A percentile compares a stretch with the other conserved stretches of the same genome.
Conservation (phyloP, 768 basidiomycete species). For the Exsudoporus frostii region DNA sequence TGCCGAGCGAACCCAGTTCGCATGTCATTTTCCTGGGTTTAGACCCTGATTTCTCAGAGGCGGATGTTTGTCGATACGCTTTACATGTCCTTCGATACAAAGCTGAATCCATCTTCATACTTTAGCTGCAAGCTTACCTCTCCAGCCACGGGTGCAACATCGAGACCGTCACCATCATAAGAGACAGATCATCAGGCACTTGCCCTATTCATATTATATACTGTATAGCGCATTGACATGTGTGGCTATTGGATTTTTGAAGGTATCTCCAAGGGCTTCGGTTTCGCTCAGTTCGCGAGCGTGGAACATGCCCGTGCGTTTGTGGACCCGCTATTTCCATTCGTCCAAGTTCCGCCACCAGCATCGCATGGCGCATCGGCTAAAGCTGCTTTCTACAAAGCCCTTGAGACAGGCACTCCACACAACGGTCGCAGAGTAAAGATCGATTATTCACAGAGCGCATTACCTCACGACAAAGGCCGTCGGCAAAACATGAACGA, state of each 20-base stretch:
- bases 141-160: conserved; percentile 67
- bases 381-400: conserved; percentile 66
- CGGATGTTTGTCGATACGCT: conserved; percentile 68
- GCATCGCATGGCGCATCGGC: conserved; percentile 84
- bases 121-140: conserved; percentile 78
- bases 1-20: conserved; percentile 81
- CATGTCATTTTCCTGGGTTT: conserved; percentile 96
- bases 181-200: conserved; percentile 95
- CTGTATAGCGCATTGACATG: conserved; percentile 71
- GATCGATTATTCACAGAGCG: conserved; percentile 92
- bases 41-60: conserved; percentile 89
- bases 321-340: conserved; percentile 87
- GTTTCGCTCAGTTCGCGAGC: conserved; percentile 90
- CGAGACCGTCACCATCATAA: conserved; percentile 91
- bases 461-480: conserved; percentile 65
- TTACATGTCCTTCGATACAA: conserved; percentile 36
- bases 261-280: conserved; percentile 95
- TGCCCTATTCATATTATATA: conserved; percentile 74
- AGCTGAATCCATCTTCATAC: conserved; percentile 33
- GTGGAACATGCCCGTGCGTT: conserved; percentile 87
- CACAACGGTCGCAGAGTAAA: conserved; percentile 86
- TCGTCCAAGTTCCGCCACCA: conserved; percentile 88
- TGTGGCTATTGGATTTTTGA: conserved; percentile 62
- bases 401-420: conserved; percentile 64
- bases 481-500: conserved; percentile 77